Evolutionary conservation across 2,329 filamentous ascomycete genomes (phyloP).

Genomic region (Botrytis byssoidea): DNA sequence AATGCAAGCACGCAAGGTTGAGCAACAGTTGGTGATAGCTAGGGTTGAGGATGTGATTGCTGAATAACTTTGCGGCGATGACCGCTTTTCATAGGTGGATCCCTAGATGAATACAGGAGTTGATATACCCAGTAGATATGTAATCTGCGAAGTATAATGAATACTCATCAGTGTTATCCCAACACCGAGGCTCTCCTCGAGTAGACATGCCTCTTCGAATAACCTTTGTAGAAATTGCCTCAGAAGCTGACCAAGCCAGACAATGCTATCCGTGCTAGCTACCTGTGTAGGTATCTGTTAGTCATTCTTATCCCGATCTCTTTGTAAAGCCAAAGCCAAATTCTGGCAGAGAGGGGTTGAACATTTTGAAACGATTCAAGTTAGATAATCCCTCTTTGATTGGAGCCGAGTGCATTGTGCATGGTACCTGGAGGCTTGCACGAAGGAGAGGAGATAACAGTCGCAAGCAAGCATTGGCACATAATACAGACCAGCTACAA

Average conservation of each 20-base stretch:
- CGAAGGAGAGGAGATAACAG: background rate
- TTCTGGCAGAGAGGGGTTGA: background rate
- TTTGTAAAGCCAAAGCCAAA: background rate
- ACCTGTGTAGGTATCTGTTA: background rate
- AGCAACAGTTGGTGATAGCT: conserved; percentile 3
- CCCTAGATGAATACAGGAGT: background rate
- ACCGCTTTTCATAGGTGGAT: background rate
- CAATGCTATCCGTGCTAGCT: background rate
- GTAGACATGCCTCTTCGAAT: background rate
- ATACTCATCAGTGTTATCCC: background rate
- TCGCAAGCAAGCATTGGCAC: background rate
- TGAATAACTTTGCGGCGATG: background rate
- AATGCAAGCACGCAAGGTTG: background rate
- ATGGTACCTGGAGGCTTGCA: background rate
- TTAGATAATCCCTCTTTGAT: background rate
- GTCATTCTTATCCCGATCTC: background rate
- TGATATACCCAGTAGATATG: background rate
- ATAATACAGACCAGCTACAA: background rate
- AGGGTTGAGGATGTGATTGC: background rate
- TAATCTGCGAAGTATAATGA: background rate
- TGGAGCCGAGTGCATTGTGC: background rate
- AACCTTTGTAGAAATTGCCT: background rate
- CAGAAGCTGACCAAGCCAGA: background rate
- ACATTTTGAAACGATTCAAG: conserved; percentile 7
- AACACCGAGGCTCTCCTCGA: too few species aligned